Conservation (phyloP, 768 basidiomycete genomes). For the Suillus clintonianus region DNA sequence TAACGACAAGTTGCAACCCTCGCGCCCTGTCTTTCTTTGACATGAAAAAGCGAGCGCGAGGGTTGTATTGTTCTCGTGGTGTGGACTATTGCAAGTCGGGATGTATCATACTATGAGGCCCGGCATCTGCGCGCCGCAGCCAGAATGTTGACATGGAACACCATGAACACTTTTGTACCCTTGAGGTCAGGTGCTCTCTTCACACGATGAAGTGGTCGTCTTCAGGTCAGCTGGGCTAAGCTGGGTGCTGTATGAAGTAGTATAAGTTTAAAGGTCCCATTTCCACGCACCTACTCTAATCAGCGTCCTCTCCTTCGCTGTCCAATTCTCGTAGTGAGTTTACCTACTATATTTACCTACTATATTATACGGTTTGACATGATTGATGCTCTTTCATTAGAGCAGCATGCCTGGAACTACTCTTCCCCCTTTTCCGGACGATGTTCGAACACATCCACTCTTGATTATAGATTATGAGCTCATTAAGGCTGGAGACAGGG, state of each 20-base stretch:
- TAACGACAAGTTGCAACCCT: background rate
- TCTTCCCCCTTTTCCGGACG: slow-evolving; percentile 45
- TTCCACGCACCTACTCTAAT: background rate
- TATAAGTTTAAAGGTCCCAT: background rate
- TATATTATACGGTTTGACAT: background rate
- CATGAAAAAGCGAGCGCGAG: background rate
- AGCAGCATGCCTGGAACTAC: slow-evolving; percentile 33
- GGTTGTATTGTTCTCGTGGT: background rate
- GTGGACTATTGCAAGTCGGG: background rate
- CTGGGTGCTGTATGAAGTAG: background rate
- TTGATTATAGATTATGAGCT: slow-evolving; percentile 47
- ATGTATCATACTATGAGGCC: no score
- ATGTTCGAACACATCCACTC: slow-evolving; percentile 45
- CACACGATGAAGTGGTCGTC: background rate
- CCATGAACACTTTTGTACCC: background rate
- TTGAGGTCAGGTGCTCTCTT: background rate
- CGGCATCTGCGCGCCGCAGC: background rate
- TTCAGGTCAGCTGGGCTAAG: background rate
- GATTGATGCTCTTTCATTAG: background rate
- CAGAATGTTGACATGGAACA: background rate
- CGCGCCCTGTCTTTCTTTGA: background rate
- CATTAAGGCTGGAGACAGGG: slow-evolving; percentile 34
- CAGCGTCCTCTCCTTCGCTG: background rate
- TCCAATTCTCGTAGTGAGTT: background rate
- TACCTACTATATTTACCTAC: background rate